Conservation (phyloP, 495 filamentous ascomycete genomes). For the Penicillium coprophilum region DNA sequence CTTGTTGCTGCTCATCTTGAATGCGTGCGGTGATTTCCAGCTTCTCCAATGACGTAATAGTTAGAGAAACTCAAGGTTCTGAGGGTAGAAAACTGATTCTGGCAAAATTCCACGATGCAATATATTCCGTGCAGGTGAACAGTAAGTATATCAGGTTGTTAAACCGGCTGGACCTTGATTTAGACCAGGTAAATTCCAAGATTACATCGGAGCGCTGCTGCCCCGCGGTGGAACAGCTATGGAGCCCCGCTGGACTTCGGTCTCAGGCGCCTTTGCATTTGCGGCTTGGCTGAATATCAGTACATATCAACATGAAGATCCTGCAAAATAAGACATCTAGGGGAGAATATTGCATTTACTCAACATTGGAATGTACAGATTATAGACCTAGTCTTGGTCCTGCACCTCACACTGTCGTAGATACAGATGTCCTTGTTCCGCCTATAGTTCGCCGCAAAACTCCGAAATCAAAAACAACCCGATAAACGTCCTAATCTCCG, state of each 20-base stretch:
- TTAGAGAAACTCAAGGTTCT: not conserved
- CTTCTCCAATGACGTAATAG: constrained; percentile 3
- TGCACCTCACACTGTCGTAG: constrained; percentile 8
- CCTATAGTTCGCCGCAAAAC: constrained; percentile 2
- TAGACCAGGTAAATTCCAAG: not conserved
- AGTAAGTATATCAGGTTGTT: not conserved
- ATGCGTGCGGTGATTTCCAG: not conserved
- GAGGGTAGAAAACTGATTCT: not conserved
- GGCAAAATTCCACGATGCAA: not conserved
- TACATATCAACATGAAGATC: not conserved
- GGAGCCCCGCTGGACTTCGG: not conserved
- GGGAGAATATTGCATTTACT: constrained; percentile 2
- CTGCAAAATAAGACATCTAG: not conserved
- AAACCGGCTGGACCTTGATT: not conserved
- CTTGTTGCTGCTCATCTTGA: constrained; percentile 4
- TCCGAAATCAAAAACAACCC: not conserved
- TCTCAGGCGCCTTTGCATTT: not conserved
- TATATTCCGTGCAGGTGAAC: not conserved
- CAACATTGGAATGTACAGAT: constrained; percentile 7
- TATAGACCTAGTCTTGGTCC: not conserved
- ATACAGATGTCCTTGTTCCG: constrained; percentile 5
- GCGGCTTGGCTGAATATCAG: not conserved
- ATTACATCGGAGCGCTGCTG: not conserved
- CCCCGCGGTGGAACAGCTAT: constrained; percentile 4
- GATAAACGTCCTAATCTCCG: not conserved